Percentiles rank a stretch among this genome's conserved stretches.
These are phyloP conservation scores for Conticribra guillardii DNA, from an alignment of 108 stramenopile species.

Conservation along the genomic window DNA sequence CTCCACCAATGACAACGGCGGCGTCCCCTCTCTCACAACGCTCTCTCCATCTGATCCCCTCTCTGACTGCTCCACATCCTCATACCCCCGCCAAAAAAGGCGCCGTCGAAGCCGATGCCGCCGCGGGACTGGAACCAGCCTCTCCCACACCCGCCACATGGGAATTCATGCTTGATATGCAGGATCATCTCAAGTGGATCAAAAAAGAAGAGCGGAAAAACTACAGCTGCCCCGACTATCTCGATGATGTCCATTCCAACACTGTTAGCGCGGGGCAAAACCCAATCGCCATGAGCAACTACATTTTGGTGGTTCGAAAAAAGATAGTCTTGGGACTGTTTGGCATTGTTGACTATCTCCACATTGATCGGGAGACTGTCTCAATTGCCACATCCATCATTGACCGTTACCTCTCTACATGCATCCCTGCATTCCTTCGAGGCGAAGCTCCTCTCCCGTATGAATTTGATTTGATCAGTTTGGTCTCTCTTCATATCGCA, in stretches of 20 bases:
- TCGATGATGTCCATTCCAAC: neutral
- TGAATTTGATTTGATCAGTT: neutral
- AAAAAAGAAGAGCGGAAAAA: neutral
- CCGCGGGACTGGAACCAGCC: too few relatives aligned
- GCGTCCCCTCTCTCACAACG: too few relatives aligned
- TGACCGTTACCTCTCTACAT: conserved; percentile 1
- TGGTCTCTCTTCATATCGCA: neutral
- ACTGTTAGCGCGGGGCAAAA: neutral
- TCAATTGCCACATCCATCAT: neutral
- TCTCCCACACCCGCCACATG: too few relatives aligned
- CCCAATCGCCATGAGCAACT: neutral
- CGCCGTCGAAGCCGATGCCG: too few relatives aligned
- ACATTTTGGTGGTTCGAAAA: neutral
- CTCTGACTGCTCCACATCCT: too few relatives aligned
- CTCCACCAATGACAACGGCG: too few relatives aligned
- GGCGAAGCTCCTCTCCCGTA: neutral
- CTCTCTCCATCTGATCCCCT: too few relatives aligned
- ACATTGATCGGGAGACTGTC: conserved; percentile 5
- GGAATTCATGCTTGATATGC: neutral
- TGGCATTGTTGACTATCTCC: neutral
- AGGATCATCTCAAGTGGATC: neutral
- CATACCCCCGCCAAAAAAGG: too few relatives aligned
- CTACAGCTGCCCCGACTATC: neutral
- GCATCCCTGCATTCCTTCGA: neutral
- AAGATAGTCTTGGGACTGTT: neutral